These are phyloP conservation scores for Besnoitia besnoiti DNA, from an alignment of 169 alveolate species.

Conservation along the genomic window DNA sequence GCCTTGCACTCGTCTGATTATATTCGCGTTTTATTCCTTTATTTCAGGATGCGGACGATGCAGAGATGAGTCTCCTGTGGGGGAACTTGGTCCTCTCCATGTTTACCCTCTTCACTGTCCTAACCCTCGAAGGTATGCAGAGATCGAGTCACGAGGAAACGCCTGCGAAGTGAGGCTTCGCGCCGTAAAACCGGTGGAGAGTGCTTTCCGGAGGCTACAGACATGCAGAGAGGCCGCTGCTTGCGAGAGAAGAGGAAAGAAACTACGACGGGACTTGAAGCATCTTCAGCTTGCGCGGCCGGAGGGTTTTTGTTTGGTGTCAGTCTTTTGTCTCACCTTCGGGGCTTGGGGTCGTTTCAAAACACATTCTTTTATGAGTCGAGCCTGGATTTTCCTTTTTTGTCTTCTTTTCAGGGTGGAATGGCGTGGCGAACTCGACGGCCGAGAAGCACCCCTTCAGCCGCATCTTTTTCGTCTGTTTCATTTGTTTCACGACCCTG, in stretches of 20 bases:
- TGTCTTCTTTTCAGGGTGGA: conserved; percentile 66
- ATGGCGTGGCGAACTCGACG: conserved; percentile 75
- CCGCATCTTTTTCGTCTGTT: conserved; percentile 74
- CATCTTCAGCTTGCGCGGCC: too few species aligned
- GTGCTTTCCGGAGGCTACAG: too few species aligned
- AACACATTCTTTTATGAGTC: background rate
- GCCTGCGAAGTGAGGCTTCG: too few species aligned
- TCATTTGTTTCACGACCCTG: conserved; percentile 76
- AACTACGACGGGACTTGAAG: too few species aligned
- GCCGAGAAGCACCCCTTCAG: conserved; percentile 74
- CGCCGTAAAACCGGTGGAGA: too few species aligned
- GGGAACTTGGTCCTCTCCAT: conserved; percentile 75
- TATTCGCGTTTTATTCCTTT: background rate
- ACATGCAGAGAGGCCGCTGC: too few species aligned
- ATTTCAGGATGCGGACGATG: conserved; percentile 71
- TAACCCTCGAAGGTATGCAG: conserved; percentile 75
- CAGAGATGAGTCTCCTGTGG: conserved; percentile 74
- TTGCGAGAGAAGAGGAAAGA: too few species aligned
- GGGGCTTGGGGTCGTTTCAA: background rate
- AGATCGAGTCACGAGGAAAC: too few species aligned
- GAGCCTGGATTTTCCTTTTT: background rate
- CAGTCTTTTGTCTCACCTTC: too few species aligned
- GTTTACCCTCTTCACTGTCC: conserved; percentile 77
- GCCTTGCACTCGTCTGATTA: background rate
- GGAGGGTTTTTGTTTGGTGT: too few species aligned